Evolutionary conservation across 2,329 filamentous ascomycete genomes (phyloP), one percentile per base, ranked within the genome.

Genomic region (Microthyrium microscopicum): DNA sequence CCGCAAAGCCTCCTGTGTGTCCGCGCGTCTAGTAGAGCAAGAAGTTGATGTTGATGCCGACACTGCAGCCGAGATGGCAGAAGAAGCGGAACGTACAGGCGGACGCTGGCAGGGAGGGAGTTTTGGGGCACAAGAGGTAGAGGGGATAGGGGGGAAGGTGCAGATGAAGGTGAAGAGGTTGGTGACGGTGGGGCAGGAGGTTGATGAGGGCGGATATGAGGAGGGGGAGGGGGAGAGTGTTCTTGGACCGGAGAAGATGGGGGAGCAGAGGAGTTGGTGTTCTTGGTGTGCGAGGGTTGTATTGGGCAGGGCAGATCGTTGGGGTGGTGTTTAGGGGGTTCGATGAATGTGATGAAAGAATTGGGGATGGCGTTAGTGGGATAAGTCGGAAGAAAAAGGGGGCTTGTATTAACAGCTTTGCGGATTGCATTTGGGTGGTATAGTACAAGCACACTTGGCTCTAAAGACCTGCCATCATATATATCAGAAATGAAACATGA

Each of bases 151-250:
- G 8, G 85, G 85, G 1, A 69, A 78, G 11, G 72, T 94, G 34
- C 92, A 92, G 62, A 79, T 77, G 40, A 92, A 87, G 57, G 65
- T 79, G n/a, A 81, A 89, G 46, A 76, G 77, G 46, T 76, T 82
- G 58, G 72, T 91, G 5, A 69, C 68, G 39, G 74, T 94, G 1
- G 87, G 85, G 1, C 79, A 77, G 4, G 82, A 77, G 40, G 87
- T 94, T 9, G 82, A 87, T 48, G 82, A 91, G 54, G 66, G 69
- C 36, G 67, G 67, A 22, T n/a, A n/a, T n/a, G 64, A 66, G 5
- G 72, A 56, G 40, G 42, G 44, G 15, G 49, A 54, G 16, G 47
- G 47, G 33, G 45, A 44, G 15, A 50, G 71, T 4, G 77, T 78
- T 42, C 59, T 94, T 18, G 64, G 65, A 12, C 61, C 77, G 17